Conservation (phyloP, 1,284 basidiomycete species). For the Austroboletus novae-zelandiae region DNA sequence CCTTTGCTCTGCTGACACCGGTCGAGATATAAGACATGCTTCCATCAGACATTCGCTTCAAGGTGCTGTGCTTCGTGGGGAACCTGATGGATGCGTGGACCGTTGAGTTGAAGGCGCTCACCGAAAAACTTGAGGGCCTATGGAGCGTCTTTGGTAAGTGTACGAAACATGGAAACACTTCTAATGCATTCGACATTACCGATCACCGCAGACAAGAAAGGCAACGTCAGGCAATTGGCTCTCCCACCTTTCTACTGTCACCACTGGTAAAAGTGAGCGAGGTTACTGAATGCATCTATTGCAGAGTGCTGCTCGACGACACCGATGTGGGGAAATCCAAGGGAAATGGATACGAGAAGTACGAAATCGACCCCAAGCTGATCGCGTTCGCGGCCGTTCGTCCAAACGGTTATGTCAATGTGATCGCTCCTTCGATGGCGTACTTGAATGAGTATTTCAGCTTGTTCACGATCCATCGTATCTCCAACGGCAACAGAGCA, state of each 20-base stretch:
- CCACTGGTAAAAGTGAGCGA: background rate
- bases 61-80: background rate
- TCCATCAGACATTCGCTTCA: background rate
- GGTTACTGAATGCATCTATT: background rate
- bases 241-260: background rate
- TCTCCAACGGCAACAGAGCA: too few species aligned
- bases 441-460: background rate
- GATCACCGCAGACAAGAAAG: background rate
- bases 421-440: constrained; percentile 5
- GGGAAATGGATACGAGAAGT: background rate
- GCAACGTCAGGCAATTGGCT: background rate
- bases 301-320: background rate
- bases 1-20: background rate
- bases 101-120: background rate
- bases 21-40: background rate
- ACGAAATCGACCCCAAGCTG: background rate
- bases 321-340: background rate
- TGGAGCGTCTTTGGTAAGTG: background rate
- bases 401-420: constrained; percentile 13
- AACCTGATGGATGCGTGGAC: background rate
- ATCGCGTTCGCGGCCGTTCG: constrained; percentile 4
- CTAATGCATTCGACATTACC: background rate
- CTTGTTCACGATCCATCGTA: background rate
- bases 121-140: background rate
- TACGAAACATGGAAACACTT: background rate